A percentile compares a stretch with the other conserved stretches of the same genome.
Evolutionary conservation across 1,284 basidiomycete genomes (phyloP).

Genomic region (Sphaerobolus stellatus): DNA sequence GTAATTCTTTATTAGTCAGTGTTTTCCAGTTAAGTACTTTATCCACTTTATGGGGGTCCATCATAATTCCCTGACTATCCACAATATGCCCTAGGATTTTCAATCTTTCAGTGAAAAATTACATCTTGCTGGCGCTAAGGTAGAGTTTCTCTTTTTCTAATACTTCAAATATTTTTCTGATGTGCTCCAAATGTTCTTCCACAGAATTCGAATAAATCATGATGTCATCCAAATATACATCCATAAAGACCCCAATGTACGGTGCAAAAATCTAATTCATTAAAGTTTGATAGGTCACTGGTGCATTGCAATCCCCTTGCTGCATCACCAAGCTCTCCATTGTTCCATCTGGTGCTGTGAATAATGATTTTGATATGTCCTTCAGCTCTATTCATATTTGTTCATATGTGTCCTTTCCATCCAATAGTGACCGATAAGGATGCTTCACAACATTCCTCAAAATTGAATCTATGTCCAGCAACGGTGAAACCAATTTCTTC

Average conservation of each 20-base stretch:
- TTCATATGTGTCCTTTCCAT: slow-evolving; percentile 25
- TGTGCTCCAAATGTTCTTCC: slow-evolving; percentile 29
- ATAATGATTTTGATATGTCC: slow-evolving; percentile 25
- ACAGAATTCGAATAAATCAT: slow-evolving; percentile 27
- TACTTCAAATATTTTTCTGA: slow-evolving; percentile 23
- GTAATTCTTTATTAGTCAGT: slow-evolving; percentile 20
- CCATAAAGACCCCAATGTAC: slow-evolving; percentile 25
- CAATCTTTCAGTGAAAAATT: slow-evolving; percentile 24
- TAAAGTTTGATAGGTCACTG: slow-evolving; percentile 24
- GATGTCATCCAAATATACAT: slow-evolving; percentile 35
- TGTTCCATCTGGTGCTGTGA: slow-evolving; percentile 34
- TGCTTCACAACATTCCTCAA: slow-evolving; percentile 17
- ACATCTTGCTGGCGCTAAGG: slow-evolving; percentile 27
- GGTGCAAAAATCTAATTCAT: slow-evolving; percentile 34
- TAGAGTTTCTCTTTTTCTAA: slow-evolving; percentile 24
- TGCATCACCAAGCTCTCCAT: slow-evolving; percentile 36
- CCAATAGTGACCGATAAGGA: slow-evolving; percentile 25
- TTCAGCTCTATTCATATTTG: slow-evolving; percentile 34
- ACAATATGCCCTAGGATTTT: slow-evolving; percentile 34
- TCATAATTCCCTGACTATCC: slow-evolving; percentile 27
- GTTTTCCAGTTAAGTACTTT: slow-evolving; percentile 16
- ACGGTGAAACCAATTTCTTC: slow-evolving; percentile 22
- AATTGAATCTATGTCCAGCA: slow-evolving; percentile 31
- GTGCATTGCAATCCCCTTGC: slow-evolving; percentile 30
- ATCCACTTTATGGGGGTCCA: slow-evolving; percentile 35